Conservation (phyloP, 345 rosid species). For the Gossypium bickii region DNA sequence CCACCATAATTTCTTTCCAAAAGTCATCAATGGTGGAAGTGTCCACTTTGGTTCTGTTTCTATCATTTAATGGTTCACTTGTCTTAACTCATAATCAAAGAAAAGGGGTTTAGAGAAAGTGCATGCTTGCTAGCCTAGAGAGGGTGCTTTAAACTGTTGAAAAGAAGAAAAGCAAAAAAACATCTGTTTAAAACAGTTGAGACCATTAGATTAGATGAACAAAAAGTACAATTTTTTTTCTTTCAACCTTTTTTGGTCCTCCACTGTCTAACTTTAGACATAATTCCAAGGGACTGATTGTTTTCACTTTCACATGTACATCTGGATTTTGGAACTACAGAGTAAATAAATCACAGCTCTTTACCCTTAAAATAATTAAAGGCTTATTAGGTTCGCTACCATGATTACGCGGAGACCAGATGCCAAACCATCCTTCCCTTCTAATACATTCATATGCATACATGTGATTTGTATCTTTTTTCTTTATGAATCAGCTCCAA, state of each 20-base stretch:
- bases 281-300: not conserved
- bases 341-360: not conserved
- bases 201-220: not conserved
- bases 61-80: not conserved
- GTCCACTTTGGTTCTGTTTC: not conserved
- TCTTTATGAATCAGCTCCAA: not conserved
- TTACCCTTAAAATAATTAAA: not conserved
- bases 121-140: not conserved
- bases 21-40: constrained; percentile 10
- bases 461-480: not conserved
- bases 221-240: not conserved
- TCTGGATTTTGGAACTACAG: not conserved
- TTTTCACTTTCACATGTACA: not conserved
- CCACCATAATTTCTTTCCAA: not conserved
- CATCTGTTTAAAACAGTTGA: not conserved
- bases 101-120: not conserved
- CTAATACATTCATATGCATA: no score
- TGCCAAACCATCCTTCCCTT: no score
- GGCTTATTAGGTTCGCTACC: no score
- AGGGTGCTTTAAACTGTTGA: not conserved
- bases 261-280: constrained; percentile 6
- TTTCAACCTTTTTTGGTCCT: not conserved
- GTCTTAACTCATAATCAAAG: constrained; percentile 5
- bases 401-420: no score
- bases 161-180: not conserved